A percentile compares a stretch with the other conserved stretches of the same genome.
phyloP scores from a whole-genome alignment of 2,329 filamentous ascomycete genomes.

The Sclerotinia subarctica region DNA sequence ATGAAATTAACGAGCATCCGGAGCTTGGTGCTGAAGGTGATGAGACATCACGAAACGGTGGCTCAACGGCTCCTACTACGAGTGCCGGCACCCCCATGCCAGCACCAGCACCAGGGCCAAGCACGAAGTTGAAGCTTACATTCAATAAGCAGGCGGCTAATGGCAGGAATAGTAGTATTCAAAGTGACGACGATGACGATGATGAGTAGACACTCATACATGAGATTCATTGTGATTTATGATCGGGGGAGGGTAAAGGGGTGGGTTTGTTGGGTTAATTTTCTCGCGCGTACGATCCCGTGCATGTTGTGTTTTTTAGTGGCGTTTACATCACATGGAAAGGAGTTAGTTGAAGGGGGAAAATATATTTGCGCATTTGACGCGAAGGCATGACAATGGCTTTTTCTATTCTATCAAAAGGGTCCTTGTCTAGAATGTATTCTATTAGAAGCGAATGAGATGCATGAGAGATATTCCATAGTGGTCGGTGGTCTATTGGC shows the following conservation, averaged over 20 bases:
- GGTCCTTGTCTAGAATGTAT: constrained; percentile 36
- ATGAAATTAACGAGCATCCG: constrained; percentile 52
- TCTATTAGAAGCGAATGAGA: constrained; percentile 35
- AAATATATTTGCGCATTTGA: constrained; percentile 15
- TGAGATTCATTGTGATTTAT: constrained; percentile 20
- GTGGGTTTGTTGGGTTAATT: constrained; percentile 21
- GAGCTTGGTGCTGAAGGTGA: constrained; percentile 54
- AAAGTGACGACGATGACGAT: constrained; percentile 52
- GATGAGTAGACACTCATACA: constrained; percentile 19
- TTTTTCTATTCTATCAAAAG: constrained; percentile 19
- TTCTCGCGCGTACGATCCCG: constrained; percentile 9
- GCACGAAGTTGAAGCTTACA: constrained; percentile 63
- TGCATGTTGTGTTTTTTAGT: constrained; percentile 20
- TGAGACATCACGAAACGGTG: constrained; percentile 37
- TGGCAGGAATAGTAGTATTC: constrained; percentile 42
- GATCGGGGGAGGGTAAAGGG: constrained; percentile 21
- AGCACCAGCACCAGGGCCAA: constrained; percentile 47
- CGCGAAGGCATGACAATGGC: constrained; percentile 7
- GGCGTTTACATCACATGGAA: constrained; percentile 24
- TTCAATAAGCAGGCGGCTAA: constrained; percentile 47
- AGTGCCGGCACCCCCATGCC: constrained; percentile 64
- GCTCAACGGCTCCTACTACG: constrained; percentile 50
- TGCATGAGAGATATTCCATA: constrained; percentile 12
- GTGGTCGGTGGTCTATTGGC: background rate
- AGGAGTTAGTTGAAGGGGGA: background rate